A percentile compares a stretch with the other conserved stretches of the same genome.
These are phyloP conservation scores for Chenopodium berlandieri DNA, from an alignment of 148 eudicot species.

Conservation along the genomic window DNA sequence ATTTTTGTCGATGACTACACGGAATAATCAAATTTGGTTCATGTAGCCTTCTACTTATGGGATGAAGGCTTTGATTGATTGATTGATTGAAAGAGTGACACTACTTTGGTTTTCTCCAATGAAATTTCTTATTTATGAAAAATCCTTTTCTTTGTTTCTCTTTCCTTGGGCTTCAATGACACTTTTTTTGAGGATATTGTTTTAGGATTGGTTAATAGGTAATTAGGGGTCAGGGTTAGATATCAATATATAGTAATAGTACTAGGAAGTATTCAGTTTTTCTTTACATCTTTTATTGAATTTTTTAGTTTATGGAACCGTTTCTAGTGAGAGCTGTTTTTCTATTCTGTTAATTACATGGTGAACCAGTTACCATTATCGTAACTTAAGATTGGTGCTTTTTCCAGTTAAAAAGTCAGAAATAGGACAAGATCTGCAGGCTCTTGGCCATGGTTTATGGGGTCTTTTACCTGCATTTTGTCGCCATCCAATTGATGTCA, in stretches of 20 bases:
- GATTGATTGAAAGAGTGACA: background rate
- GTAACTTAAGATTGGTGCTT: constrained; percentile 33
- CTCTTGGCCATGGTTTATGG: constrained; percentile 61
- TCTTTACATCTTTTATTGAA: background rate
- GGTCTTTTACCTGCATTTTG: constrained; percentile 87
- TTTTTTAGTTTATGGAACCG: background rate
- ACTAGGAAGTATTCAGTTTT: background rate
- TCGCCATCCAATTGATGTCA: constrained; percentile 64
- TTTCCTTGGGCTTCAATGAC: background rate
- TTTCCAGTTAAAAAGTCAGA: constrained; percentile 66
- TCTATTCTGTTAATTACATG: constrained; percentile 7
- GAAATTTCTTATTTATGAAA: background rate
- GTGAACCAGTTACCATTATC: constrained; percentile 24
- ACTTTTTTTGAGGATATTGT: background rate
- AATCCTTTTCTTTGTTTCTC: background rate
- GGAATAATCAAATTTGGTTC: too few relatives aligned
- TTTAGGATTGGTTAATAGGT: background rate
- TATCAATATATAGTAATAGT: background rate
- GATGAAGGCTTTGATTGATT: too few relatives aligned
- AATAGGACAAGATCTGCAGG: constrained; percentile 66
- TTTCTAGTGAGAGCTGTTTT: constrained; percentile 16
- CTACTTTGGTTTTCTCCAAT: background rate
- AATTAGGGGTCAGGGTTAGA: background rate
- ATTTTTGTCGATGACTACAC: too few relatives aligned
- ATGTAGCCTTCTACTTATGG: too few relatives aligned